phyloP scores from a whole-genome alignment of 2,329 filamentous ascomycete species.

The Paraconiothyrium sp. region DNA sequence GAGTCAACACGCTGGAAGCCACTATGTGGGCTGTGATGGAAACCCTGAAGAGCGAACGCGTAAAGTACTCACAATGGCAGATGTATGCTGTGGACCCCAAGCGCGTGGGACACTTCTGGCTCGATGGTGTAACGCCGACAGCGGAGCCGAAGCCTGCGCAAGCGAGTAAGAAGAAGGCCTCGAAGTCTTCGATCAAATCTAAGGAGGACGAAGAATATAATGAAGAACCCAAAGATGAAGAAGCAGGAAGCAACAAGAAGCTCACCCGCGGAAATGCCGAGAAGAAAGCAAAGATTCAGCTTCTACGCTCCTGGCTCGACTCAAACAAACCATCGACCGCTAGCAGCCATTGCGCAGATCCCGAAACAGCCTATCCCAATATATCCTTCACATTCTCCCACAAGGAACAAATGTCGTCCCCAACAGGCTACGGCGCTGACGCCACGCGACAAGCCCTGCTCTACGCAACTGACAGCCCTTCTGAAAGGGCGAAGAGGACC shows the following conservation, averaged over 20 bases:
- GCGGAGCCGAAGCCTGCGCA: not conserved
- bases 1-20: constrained; percentile 82
- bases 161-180: not conserved
- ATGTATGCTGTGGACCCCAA: constrained; percentile 48
- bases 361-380: constrained; percentile 17
- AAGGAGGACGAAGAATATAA: not conserved
- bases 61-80: constrained; percentile 15
- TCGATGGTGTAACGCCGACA: constrained; percentile 24
- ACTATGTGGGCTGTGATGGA: constrained; percentile 79
- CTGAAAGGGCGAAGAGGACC: constrained; percentile 1
- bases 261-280: constrained; percentile 53
- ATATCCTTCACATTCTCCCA: constrained; percentile 29
- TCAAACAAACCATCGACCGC: constrained; percentile 19
- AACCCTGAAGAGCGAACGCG: constrained; percentile 53
- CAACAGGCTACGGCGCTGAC: constrained; percentile 4
- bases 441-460: constrained; percentile 16
- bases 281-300: constrained; percentile 71
- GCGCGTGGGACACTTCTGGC: constrained; percentile 51
- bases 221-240: constrained; percentile 17
- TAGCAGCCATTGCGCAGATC: not conserved
- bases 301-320: constrained; percentile 58
- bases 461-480: constrained; percentile 11
- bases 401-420: no score
- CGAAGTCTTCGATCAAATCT: not conserved
- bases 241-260: constrained; percentile 42